phyloP scores from a whole-genome alignment of 176 grass and related monocot species.

The Chrysopogon serrulatus region DNA sequence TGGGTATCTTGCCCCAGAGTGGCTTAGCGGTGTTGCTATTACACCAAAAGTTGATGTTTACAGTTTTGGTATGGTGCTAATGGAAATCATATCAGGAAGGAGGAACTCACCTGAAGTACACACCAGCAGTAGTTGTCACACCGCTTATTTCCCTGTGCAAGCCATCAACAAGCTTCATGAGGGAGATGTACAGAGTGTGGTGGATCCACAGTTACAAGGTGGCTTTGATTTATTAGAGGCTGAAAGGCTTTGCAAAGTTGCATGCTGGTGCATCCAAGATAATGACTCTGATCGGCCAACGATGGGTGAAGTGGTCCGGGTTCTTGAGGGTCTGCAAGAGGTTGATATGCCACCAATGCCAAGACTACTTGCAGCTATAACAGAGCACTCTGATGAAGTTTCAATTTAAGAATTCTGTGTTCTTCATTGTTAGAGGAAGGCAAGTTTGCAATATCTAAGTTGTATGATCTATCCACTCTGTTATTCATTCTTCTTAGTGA shows the following conservation, averaged over 20 bases:
- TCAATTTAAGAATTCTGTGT: background rate
- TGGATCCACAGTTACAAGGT: background rate
- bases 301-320: background rate
- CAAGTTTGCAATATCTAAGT: background rate
- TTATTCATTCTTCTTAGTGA: background rate
- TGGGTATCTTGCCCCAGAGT: slow-evolving; percentile 63
- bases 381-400: background rate
- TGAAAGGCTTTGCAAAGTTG: background rate
- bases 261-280: slow-evolving; percentile 1
- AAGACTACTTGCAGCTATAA: background rate
- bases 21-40: slow-evolving; percentile 42
- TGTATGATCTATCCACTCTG: background rate
- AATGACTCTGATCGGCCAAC: background rate
- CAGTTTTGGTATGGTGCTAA: slow-evolving; percentile 53
- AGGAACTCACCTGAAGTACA: slow-evolving; percentile 35
- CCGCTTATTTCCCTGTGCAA: background rate
- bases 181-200: background rate
- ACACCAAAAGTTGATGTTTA: slow-evolving; percentile 61
- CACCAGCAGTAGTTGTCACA: background rate
- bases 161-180: background rate
- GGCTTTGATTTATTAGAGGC: background rate
- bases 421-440: background rate
- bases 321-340: background rate
- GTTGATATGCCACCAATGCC: background rate
- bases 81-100: slow-evolving; percentile 50